Base-by-base conservation (phyloP, 441 rosid genomes). In the Arabidopsis hybrid region DNA sequence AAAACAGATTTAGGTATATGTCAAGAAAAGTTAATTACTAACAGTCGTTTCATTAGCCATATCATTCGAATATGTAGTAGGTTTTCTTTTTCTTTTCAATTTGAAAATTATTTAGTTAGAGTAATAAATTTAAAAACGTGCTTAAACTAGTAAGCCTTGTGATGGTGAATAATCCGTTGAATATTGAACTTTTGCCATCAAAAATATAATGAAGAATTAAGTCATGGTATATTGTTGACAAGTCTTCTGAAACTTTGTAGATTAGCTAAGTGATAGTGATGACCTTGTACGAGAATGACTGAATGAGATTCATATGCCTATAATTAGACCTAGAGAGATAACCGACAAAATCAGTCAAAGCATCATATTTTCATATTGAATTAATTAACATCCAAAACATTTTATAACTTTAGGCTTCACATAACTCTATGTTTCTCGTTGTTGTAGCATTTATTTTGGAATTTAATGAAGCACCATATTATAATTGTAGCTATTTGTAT, bases 201-300 rank as follows among this genome's bases (percentile, higher is more conserved):
- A 31, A 50, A 71, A 11, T 21, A 29, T 17, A 42, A 11, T 7
- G 67, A 26, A 14, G 4, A 29, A 40, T 16, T 11, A 49, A 51
- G 60, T 61, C 53, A 17, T 9, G 4, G 53, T 59, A 49, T 36
- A 18, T 36, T n/a, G 67, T 35, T 21, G 67, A 29, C 60, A 49
- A 52, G 31, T 62, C 62, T 52, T 52, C 43, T 42, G 29, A 13
- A 72, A 72, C 26, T 50, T 17, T 52, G 16, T 55, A 18, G 39
- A 52, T 9, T 42, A 62, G 45, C 35, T 17, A 29, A 61, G 55
- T 17, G 29, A 49, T 53, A 21, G 26, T 21, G 26, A 21, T 21
- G 55, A 42, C 32, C 43, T 45, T 45, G 77, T 64, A 45, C 65
- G 76, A 65, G 57, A 56, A 64, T 45, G 65, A 26, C 26, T 21